Percentiles rank a stretch among this genome's conserved stretches.
These are phyloP conservation scores for Hydnum rufescens DNA, from an alignment of 768 basidiomycete genomes.

Conservation along the genomic window DNA sequence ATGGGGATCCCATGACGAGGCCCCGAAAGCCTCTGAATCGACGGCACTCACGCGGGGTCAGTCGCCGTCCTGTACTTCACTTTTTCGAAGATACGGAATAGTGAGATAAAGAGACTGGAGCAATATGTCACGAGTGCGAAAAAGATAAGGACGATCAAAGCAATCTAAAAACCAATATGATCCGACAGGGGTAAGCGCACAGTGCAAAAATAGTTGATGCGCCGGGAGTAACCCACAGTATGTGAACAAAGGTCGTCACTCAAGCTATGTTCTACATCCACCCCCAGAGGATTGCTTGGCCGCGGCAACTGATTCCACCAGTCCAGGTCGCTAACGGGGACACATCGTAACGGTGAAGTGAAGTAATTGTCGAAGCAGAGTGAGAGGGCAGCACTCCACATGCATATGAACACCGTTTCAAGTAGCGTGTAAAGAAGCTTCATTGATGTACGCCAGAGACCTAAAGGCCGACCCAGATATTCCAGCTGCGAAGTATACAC, in stretches of 20 bases:
- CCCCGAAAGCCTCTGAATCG: too few relatives aligned
- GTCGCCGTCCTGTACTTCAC: constrained; percentile 35
- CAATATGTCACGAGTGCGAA: constrained; percentile 65
- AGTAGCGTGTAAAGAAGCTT: constrained; percentile 74
- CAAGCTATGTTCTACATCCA: constrained; percentile 25
- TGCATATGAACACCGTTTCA: constrained; percentile 79
- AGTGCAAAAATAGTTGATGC: too few relatives aligned
- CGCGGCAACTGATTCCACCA: constrained; percentile 63
- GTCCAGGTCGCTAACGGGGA: constrained; percentile 32
- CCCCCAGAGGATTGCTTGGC: constrained; percentile 21
- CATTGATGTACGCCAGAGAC: constrained; percentile 76
- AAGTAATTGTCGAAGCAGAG: constrained; percentile 86
- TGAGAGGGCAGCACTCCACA: constrained; percentile 81
- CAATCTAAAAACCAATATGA: constrained; percentile 36
- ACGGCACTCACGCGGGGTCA: too few relatives aligned
- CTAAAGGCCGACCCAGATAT: constrained; percentile 81
- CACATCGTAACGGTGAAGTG: constrained; percentile 66
- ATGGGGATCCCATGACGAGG: too few relatives aligned
- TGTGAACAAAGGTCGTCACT: constrained; percentile 16
- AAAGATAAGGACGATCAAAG: constrained; percentile 58
- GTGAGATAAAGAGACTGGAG: constrained; percentile 54
- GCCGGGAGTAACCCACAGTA: background rate
- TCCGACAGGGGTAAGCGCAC: constrained; percentile 16
- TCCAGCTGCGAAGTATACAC: constrained; percentile 37
- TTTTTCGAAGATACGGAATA: constrained; percentile 77